phyloP scores from a whole-genome alignment of 140 eudicot genomes.

The Stevia rebaudiana region DNA sequence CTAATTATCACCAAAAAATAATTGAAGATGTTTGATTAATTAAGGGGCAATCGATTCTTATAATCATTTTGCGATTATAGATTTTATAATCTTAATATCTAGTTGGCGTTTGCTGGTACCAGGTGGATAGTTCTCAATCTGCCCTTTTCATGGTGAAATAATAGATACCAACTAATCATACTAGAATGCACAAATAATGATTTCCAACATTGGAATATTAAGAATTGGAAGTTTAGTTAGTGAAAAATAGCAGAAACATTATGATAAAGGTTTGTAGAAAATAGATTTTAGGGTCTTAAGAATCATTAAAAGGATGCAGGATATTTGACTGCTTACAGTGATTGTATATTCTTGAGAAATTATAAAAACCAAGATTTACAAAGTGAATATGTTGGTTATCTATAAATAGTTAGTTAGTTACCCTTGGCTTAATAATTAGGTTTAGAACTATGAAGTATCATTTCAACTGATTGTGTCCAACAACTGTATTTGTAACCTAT shows the following conservation, averaged over 20 bases:
- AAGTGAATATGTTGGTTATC: conserved; percentile 5
- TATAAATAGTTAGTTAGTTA: conserved; percentile 4
- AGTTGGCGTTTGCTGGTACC: not conserved
- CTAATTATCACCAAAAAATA: not conserved
- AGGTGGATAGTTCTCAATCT: not conserved
- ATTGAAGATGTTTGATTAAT: not conserved
- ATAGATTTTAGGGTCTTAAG: conserved; percentile 6
- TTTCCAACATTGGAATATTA: conserved; percentile 1
- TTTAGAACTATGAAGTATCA: not conserved
- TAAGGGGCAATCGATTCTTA: conserved; percentile 5
- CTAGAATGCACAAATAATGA: not conserved
- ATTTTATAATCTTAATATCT: not conserved
- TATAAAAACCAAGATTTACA: not conserved
- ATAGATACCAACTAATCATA: not conserved
- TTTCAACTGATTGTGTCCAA: not conserved
- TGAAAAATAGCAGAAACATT: not conserved
- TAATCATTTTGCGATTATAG: not conserved
- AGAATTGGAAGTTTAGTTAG: not conserved
- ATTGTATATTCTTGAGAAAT: not conserved
- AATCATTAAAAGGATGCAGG: not conserved
- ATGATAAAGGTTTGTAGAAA: conserved; percentile 5
- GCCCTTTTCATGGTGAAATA: not conserved
- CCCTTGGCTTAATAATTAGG: not conserved
- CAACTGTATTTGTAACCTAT: no score
- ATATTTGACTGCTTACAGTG: not conserved